Evolutionary conservation across 805 yeast species (phyloP), one percentile per base, ranked within the genome.

Genomic region (Helenozyma rhizophorensis): DNA sequence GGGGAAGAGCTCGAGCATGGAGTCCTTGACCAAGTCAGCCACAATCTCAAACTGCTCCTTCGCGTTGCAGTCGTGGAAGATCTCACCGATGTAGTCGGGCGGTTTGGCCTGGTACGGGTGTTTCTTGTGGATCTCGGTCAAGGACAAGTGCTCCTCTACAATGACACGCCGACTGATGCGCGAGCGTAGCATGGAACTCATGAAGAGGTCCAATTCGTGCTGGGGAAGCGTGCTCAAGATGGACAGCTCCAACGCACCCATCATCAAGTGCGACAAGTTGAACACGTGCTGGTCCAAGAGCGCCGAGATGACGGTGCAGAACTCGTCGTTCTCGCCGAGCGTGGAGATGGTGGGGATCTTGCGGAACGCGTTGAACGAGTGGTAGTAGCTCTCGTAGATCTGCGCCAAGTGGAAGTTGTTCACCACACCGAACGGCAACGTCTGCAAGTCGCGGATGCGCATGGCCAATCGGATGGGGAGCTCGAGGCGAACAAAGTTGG

Each of bases 121-220:
- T 4, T 55, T 47, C 32, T 63, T 59, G 54, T 76, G 82, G 39
- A 83, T 75, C 22, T 78, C 73, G 0, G 95, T 76, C 32, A 93
- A 70, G 8, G 93, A 78, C 23, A 86, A 61, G 60, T 93, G 97
- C 54, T 90, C 96, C 60, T 90, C 96, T 26, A 87, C 86, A 42
- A 90, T 82, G 28, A 90, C 82, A 47, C 97, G 68, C 60, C 98
- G 70, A 45, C 95, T 82, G 24, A 90, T 85, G 51, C 98, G 74
- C 4, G 95, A 85, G 34, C 96, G 68, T 26, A 90, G 61, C 70
- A 88, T 72, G 4, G 82, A 72, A 9, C 88, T 78, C 71, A 89
- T 76, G 49, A 89, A 76, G 12, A 61, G 65, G 51, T 90, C 96
- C 43, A 90, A 60, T 28, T 79, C 65, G 2, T 65, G 58, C 37